Percentiles rank a stretch among this genome's conserved stretches.
Conservation (phyloP, 106 monocot species). For the Apostasia shenzhenica region DNA sequence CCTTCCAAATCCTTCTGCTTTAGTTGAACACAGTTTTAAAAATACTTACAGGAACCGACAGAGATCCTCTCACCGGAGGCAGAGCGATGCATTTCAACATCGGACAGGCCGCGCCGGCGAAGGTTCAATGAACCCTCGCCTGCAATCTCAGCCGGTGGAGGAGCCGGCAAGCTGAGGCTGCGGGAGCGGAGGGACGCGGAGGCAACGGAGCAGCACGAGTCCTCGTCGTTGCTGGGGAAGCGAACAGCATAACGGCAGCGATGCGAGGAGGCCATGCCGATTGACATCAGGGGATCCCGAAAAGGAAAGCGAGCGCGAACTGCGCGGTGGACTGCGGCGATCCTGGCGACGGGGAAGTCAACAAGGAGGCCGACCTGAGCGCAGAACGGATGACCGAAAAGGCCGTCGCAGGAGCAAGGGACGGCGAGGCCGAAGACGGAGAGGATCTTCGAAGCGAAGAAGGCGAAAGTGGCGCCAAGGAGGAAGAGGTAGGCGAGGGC, state of each 20-base stretch:
- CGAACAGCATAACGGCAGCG: conserved; percentile 4
- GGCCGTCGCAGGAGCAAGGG: conserved; percentile 39
- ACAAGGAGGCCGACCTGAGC: conserved; percentile 9
- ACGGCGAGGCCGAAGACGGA: conserved; percentile 39
- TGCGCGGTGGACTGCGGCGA: conserved; percentile 18
- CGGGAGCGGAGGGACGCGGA: background rate
- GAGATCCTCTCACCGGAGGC: background rate
- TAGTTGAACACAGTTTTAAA: too few relatives aligned
- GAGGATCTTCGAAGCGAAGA: conserved; percentile 34
- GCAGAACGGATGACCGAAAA: conserved; percentile 3
- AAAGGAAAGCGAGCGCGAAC: conserved; percentile 24
- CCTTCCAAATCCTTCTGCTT: too few relatives aligned
- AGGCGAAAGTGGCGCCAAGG: conserved; percentile 38
- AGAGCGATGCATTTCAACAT: too few relatives aligned
- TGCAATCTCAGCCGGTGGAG: background rate
- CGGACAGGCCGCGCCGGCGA: background rate
- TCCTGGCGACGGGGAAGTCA: background rate
- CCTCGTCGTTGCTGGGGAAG: background rate
- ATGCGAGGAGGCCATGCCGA: conserved; percentile 1
- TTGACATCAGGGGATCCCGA: conserved; percentile 5
- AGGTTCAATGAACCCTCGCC: background rate
- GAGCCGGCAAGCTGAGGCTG: background rate
- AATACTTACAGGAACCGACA: background rate
- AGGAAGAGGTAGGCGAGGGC: conserved; percentile 56
- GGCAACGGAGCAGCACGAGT: background rate